Evolutionary conservation across 148 eudicot species (phyloP).

Genomic region (Rhododendron kiyosumense): DNA sequence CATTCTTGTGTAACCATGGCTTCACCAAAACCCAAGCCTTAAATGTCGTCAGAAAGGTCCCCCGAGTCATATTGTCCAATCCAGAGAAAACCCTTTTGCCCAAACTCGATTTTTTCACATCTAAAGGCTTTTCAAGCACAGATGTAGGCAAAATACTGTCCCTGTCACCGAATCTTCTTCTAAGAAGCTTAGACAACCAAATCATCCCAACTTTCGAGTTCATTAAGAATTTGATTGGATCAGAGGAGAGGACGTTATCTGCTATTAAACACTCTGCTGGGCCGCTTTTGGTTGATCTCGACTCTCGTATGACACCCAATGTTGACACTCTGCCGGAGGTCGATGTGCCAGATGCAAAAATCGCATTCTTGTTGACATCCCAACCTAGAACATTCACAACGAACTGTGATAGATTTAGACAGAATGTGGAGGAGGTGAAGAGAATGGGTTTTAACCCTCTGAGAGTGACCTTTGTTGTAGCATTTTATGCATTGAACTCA

Average conservation of each 20-base stretch:
- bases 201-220: not conserved
- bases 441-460: too few relatives aligned
- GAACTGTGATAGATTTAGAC: too few relatives aligned
- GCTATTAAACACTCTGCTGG: not conserved
- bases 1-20: constrained; percentile 1
- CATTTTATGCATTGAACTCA: too few relatives aligned
- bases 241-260: not conserved
- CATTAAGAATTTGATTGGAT: not conserved
- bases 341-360: not conserved
- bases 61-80: not conserved
- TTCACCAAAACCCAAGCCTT: constrained; percentile 11
- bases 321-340: not conserved
- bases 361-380: not conserved
- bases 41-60: not conserved
- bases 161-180: not conserved
- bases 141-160: not conserved
- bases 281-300: not conserved
- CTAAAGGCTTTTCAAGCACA: constrained; percentile 2
- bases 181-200: not conserved
- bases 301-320: not conserved
- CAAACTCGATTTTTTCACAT: not conserved
- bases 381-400: not conserved
- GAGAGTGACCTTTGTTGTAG: too few relatives aligned
- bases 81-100: constrained; percentile 16
- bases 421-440: too few relatives aligned